Evolutionary conservation across 1,284 basidiomycete genomes (phyloP).

Genomic region (Microbotryum intermedium): DNA sequence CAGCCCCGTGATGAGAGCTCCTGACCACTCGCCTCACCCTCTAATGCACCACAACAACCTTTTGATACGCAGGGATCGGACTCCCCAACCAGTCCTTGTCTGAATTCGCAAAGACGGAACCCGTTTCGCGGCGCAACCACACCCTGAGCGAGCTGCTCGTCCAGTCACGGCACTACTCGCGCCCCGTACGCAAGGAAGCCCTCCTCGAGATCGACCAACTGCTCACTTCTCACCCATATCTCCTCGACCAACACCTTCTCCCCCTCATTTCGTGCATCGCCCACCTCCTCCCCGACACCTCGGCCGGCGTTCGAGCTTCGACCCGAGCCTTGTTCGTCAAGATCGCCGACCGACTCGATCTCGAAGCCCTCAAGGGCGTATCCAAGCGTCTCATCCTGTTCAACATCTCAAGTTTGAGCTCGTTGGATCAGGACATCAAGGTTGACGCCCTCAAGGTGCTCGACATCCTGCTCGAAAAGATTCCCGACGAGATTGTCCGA

Average conservation of each 20-base stretch:
- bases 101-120: slow-evolving; percentile 41
- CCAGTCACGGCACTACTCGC: slow-evolving; percentile 75
- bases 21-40: too few relatives aligned
- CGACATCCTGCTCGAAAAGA: slow-evolving; percentile 63
- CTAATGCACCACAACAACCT: too few relatives aligned
- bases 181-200: slow-evolving; percentile 56
- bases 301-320: background rate
- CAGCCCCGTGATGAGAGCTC: too few relatives aligned
- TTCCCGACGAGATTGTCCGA: slow-evolving; percentile 58
- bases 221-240: slow-evolving; percentile 8
- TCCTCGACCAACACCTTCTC: slow-evolving; percentile 21
- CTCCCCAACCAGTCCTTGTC: slow-evolving; percentile 76
- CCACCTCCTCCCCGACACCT: slow-evolving; percentile 19
- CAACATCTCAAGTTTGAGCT: slow-evolving; percentile 79
- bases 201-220: slow-evolving; percentile 21
- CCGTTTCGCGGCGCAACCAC: slow-evolving; percentile 66
- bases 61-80: slow-evolving; percentile 59
- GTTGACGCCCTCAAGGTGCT: slow-evolving; percentile 80
- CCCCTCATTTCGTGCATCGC: slow-evolving; percentile 9
- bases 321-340: background rate
- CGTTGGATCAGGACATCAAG: slow-evolving; percentile 89
- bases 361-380: slow-evolving; percentile 25
- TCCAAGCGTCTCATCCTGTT: slow-evolving; percentile 57
- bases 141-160: slow-evolving; percentile 69
- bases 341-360: slow-evolving; percentile 5